phyloP scores from a whole-genome alignment of 2,329 filamentous ascomycete species.

The Botrytis paeoniae region DNA sequence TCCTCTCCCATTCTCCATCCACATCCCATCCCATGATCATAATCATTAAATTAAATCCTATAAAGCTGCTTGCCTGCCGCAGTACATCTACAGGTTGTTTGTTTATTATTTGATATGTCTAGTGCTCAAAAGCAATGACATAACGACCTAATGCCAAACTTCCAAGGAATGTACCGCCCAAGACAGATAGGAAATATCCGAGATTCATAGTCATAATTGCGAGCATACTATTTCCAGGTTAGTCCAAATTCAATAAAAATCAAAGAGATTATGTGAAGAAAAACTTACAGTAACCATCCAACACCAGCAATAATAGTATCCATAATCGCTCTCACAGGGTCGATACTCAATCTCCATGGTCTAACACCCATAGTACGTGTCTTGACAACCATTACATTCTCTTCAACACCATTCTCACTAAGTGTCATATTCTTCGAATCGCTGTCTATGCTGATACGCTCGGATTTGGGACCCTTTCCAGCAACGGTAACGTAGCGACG shows the following conservation, averaged over 20 bases:
- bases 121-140: constrained; percentile 26
- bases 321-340: constrained; percentile 68
- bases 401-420: constrained; percentile 75
- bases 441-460: constrained; percentile 40
- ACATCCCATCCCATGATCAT: neutral
- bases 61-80: constrained; percentile 22
- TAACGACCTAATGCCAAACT: constrained; percentile 55
- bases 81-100: neutral
- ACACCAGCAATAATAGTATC: constrained; percentile 72
- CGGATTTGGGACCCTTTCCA: constrained; percentile 48
- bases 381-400: constrained; percentile 72
- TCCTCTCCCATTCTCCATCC: too few species aligned
- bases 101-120: constrained; percentile 2
- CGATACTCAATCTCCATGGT: constrained; percentile 80
- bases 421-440: constrained; percentile 64
- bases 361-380: constrained; percentile 50
- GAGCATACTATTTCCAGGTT: constrained; percentile 65
- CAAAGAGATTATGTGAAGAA: neutral
- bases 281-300: constrained; percentile 81
- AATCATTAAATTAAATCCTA: constrained; percentile 2
- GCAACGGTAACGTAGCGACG: constrained; percentile 74
- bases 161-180: constrained; percentile 78
- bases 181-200: constrained; percentile 78
- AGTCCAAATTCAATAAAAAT: constrained; percentile 18
- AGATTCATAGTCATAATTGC: constrained; percentile 89